Percentiles rank a stretch among this genome's conserved stretches.
Conservation (phyloP, 176 grass and related monocot species). For the Oryza nivara region DNA sequence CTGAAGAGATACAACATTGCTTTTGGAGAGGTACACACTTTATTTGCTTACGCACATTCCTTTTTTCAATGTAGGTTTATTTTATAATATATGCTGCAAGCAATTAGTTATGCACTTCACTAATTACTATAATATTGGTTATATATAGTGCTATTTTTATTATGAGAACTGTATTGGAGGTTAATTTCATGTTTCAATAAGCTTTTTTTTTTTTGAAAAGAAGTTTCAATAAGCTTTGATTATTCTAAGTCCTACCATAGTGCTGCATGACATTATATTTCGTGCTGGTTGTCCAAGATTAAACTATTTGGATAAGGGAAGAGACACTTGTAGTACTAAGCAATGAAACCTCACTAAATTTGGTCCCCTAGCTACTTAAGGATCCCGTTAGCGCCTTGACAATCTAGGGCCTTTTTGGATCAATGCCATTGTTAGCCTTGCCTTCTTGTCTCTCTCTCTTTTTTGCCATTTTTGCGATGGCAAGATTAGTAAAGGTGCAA, state of each 20-base stretch:
- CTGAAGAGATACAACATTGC: conserved; percentile 69
- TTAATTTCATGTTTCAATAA: background rate
- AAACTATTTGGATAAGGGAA: background rate
- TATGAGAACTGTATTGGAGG: background rate
- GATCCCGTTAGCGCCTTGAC: background rate
- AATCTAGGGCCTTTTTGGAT: background rate
- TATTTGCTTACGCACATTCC: background rate
- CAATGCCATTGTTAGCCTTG: no score
- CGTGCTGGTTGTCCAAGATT: background rate
- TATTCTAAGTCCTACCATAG: background rate
- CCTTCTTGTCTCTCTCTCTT: no score
- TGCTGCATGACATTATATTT: background rate
- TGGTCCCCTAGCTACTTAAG: background rate
- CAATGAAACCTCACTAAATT: background rate
- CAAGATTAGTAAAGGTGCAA: no score
- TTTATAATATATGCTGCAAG: conserved; percentile 22
- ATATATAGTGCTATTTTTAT: background rate
- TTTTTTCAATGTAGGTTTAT: background rate
- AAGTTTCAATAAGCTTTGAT: background rate
- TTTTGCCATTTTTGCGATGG: no score
- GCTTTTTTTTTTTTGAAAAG: no score
- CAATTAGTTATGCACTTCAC: background rate
- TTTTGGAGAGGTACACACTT: conserved; percentile 71
- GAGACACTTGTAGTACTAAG: background rate
- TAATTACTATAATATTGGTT: conserved; percentile 28